A percentile compares a stretch with the other conserved stretches of the same genome.
These are phyloP conservation scores for Blastocystis sp. DNA, from an alignment of 352 stramenopile species.

Conservation along the genomic window DNA sequence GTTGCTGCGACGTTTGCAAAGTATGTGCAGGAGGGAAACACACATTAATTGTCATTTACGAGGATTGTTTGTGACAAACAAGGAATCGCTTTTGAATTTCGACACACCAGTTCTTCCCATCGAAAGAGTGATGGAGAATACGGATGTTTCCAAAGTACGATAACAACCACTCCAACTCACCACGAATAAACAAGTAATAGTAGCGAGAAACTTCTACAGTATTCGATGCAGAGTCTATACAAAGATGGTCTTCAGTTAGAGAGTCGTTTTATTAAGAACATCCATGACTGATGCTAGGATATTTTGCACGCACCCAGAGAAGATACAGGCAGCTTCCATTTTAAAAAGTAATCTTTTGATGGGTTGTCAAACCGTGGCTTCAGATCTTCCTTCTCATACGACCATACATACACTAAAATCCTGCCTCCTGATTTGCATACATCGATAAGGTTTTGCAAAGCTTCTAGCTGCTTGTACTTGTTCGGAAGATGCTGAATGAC, in stretches of 20 bases:
- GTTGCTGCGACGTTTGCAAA: conserved; percentile 98
- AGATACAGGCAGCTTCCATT: neutral
- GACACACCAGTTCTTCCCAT: conserved; percentile 52
- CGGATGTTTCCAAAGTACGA: neutral
- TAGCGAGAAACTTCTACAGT: neutral
- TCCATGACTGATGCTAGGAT: too few relatives aligned
- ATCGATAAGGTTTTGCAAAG: neutral
- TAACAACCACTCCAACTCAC: conserved; percentile 19
- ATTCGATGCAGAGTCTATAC: neutral
- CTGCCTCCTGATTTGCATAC: neutral
- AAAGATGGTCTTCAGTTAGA: neutral
- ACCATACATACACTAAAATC: conserved; percentile 48
- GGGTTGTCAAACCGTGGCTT: neutral
- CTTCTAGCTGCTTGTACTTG: conserved; percentile 28
- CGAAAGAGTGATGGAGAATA: neutral
- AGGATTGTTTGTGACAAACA: conserved; percentile 24
- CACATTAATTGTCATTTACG: conserved; percentile 32
- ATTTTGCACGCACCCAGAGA: neutral
- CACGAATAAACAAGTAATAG: conserved; percentile 22
- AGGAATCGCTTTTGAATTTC: neutral
- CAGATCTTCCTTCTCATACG: conserved; percentile 21
- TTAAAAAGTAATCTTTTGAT: neutral
- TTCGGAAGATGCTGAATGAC: conserved; percentile 42
- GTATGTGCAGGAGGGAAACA: conserved; percentile 61
- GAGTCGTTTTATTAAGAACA: neutral